A percentile compares a stretch with the other conserved stretches of the same genome.
Conservation (phyloP, 225 moss, liverwort and hornwort genomes). For the Polytrichum formosum region DNA sequence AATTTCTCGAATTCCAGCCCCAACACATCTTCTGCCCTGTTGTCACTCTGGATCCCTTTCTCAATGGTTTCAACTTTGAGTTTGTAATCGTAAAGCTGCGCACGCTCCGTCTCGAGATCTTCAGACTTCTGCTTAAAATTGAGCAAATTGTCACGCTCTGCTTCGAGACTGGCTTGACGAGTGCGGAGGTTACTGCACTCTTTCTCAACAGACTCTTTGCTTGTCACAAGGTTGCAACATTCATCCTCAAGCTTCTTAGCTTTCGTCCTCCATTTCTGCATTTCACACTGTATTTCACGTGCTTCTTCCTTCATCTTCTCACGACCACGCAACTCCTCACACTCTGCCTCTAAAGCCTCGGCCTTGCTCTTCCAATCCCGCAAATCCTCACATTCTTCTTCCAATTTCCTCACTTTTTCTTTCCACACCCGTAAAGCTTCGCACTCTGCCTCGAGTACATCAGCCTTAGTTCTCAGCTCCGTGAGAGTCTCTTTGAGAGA, state of each 20-base stretch:
- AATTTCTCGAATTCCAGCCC: not conserved
- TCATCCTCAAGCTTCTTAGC: not conserved
- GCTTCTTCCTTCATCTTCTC: slow-evolving; percentile 18
- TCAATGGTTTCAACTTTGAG: not conserved
- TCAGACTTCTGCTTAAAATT: slow-evolving; percentile 4
- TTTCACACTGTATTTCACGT: slow-evolving; percentile 10
- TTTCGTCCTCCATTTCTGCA: not conserved
- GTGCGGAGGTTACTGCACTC: slow-evolving; percentile 2
- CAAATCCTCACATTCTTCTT: slow-evolving; percentile 41
- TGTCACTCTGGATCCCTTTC: not conserved
- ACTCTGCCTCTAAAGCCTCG: slow-evolving; percentile 27
- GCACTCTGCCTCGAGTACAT: slow-evolving; percentile 21
- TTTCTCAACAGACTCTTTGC: not conserved
- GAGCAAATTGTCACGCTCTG: not conserved
- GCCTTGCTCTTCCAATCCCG: slow-evolving; percentile 33
- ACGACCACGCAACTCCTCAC: slow-evolving; percentile 10
- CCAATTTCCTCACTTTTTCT: slow-evolving; percentile 14
- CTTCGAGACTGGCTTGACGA: not conserved
- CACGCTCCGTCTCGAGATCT: not conserved
- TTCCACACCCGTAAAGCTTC: slow-evolving; percentile 16
- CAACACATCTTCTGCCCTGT: not conserved
- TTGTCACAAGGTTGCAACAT: not conserved
- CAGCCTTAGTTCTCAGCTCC: not conserved
- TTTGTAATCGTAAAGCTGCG: not conserved
- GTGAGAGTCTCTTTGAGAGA: slow-evolving; percentile 34